phyloP scores from a whole-genome alignment of 140 eudicot species.

The Erigeron philadelphicus region DNA sequence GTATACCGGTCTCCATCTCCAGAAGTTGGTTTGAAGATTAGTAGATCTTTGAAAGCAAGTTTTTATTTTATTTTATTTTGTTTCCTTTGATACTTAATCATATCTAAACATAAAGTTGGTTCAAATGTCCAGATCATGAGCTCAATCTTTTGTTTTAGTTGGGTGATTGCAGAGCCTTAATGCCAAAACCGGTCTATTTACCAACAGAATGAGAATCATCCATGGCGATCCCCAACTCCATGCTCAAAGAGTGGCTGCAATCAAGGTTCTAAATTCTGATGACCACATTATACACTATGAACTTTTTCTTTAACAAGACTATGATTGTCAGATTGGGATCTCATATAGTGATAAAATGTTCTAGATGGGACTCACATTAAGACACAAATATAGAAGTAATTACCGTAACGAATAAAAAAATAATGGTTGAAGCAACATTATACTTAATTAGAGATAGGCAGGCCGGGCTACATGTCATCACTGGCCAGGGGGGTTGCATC shows the following conservation, averaged over 20 bases:
- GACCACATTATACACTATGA: neutral
- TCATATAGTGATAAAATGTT: neutral
- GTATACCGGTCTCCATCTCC: slow-evolving; percentile 62
- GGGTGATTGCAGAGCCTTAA: slow-evolving; percentile 88
- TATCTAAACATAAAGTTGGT: neutral
- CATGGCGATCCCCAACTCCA: slow-evolving; percentile 77
- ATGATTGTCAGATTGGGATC: neutral
- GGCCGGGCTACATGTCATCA: neutral
- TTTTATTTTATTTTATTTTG: slow-evolving; percentile 34
- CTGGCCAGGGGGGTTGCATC: neutral
- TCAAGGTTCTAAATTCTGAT: slow-evolving; percentile 61
- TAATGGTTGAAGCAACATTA: neutral
- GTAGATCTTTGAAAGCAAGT: slow-evolving; percentile 93
- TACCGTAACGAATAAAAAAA: neutral
- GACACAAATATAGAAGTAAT: neutral
- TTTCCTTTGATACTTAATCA: slow-evolving; percentile 7
- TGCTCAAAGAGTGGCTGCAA: slow-evolving; percentile 92
- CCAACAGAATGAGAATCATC: slow-evolving; percentile 91
- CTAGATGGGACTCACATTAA: slow-evolving; percentile 9
- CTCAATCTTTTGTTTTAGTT: slow-evolving; percentile 58
- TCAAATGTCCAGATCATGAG: slow-evolving; percentile 25
- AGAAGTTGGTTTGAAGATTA: slow-evolving; percentile 81
- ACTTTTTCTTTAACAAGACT: neutral
- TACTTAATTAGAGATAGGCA: neutral
- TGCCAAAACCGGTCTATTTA: slow-evolving; percentile 84